Evolutionary conservation across 345 rosid species (phyloP).

Genomic region (Bretschneidera sinensis): DNA sequence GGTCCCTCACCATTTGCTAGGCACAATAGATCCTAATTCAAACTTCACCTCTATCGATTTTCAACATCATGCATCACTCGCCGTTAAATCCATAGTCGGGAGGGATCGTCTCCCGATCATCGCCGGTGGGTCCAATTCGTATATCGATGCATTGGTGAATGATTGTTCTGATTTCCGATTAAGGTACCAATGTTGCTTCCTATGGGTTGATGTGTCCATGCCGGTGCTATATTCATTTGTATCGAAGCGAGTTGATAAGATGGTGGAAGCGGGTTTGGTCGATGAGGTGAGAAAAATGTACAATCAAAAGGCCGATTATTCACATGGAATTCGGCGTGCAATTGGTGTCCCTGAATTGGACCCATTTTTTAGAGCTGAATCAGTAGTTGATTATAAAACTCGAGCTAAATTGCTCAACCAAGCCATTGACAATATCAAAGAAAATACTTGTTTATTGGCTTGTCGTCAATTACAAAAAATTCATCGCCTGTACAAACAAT

Average conservation of each 20-base stretch:
- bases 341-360: slow-evolving; percentile 87
- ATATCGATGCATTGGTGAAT: slow-evolving; percentile 60
- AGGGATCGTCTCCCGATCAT: slow-evolving; percentile 58
- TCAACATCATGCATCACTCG: slow-evolving; percentile 32
- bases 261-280: slow-evolving; percentile 63
- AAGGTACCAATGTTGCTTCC: slow-evolving; percentile 64
- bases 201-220: slow-evolving; percentile 79
- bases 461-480: slow-evolving; percentile 59
- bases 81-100: slow-evolving; percentile 36
- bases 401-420: slow-evolving; percentile 33
- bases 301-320: slow-evolving; percentile 47
- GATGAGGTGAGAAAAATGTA: slow-evolving; percentile 57
- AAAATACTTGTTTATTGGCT: slow-evolving; percentile 50
- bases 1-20: slow-evolving; percentile 74
- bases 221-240: slow-evolving; percentile 57
- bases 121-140: slow-evolving; percentile 95
- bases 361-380: slow-evolving; percentile 39
- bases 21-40: slow-evolving; percentile 42
- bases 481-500: slow-evolving; percentile 33
- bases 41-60: slow-evolving; percentile 61
- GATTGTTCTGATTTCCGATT: slow-evolving; percentile 48
- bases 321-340: slow-evolving; percentile 62
- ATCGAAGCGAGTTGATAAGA: slow-evolving; percentile 69
- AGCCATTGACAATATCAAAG: slow-evolving; percentile 55
- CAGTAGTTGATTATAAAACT: slow-evolving; percentile 17